These are phyloP conservation scores for Camellia sinensis DNA, from an alignment of 148 eudicot species.

Conservation along the genomic window DNA sequence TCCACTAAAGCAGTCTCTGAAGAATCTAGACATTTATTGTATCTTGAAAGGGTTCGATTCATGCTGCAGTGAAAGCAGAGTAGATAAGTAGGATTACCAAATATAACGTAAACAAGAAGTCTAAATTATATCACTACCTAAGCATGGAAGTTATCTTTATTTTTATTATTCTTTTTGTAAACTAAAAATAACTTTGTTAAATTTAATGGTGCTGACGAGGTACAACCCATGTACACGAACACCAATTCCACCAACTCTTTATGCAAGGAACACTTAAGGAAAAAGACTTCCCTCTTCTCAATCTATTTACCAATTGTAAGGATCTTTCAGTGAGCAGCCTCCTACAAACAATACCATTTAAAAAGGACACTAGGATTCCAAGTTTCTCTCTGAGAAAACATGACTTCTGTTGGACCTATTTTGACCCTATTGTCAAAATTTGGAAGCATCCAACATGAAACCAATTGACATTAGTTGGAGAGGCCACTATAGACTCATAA, in stretches of 20 bases:
- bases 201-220: neutral
- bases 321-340: neutral
- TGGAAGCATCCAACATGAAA: no score
- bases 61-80: conserved; percentile 39
- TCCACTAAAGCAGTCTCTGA: conserved; percentile 32
- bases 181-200: neutral
- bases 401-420: neutral
- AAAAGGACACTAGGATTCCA: neutral
- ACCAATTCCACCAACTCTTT: neutral
- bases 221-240: neutral
- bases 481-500: no score
- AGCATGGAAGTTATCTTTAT: neutral
- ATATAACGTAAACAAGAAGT: conserved; percentile 8
- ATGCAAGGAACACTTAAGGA: neutral
- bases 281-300: neutral
- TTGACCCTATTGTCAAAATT: no score
- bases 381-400: neutral
- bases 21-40: conserved; percentile 31
- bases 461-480: no score
- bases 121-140: neutral
- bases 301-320: neutral
- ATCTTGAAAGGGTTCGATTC: conserved; percentile 51
- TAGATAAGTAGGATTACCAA: neutral
- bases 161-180: neutral
- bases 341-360: neutral